phyloP scores from a whole-genome alignment of 768 basidiomycete species.

The Boletus eberwhitei region DNA sequence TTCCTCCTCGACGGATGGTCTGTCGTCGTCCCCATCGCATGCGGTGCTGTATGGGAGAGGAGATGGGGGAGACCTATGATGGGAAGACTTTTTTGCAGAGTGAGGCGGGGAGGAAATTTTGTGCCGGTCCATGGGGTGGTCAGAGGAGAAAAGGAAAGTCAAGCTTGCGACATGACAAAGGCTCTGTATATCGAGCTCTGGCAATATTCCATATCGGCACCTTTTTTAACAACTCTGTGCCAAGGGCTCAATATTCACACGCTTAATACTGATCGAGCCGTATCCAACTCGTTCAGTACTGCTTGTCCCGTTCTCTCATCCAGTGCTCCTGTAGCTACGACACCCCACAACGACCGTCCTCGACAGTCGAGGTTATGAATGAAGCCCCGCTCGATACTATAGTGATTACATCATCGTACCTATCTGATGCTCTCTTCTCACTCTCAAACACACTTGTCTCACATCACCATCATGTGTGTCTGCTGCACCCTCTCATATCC shows the following conservation, averaged over 20 bases:
- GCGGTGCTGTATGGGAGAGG: conserved; percentile 5
- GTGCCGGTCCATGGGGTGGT: conserved; percentile 26
- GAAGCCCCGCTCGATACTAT: no score
- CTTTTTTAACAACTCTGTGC: conserved; percentile 34
- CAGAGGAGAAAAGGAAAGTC: conserved; percentile 31
- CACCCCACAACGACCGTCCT: background rate
- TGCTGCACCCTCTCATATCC: conserved; percentile 20
- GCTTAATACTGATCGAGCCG: conserved; percentile 12
- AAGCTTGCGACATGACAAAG: conserved; percentile 38
- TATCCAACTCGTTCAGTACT: background rate
- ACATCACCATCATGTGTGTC: background rate
- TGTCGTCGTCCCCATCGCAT: conserved; percentile 23
- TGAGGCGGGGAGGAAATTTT: conserved; percentile 12
- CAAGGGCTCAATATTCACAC: conserved; percentile 31
- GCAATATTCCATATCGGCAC: conserved; percentile 39
- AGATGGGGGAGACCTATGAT: conserved; percentile 9
- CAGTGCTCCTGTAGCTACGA: background rate
- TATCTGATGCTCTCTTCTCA: conserved; percentile 18
- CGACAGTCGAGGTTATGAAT: no score
- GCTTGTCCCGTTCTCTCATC: background rate
- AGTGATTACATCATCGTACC: conserved; percentile 21
- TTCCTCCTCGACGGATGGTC: conserved; percentile 17
- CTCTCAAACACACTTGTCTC: background rate
- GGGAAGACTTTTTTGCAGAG: conserved; percentile 10
- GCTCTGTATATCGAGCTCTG: conserved; percentile 38